Conservation (phyloP, 805 yeast species). For the Myxozyma lipomycoides region DNA sequence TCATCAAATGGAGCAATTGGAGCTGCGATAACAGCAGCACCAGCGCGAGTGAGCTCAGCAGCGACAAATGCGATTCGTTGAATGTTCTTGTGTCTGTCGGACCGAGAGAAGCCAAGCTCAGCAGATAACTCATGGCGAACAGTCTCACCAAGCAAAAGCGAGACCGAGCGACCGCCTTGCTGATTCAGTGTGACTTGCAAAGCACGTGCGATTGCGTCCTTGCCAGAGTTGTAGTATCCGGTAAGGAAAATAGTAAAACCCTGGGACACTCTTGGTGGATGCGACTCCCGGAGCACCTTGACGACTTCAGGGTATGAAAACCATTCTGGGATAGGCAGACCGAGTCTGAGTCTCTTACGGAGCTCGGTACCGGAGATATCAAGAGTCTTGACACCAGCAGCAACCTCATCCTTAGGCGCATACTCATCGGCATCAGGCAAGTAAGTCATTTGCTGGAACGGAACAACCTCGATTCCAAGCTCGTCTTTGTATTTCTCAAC, state of each 20-base stretch:
- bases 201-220: conserved; percentile 70
- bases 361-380: conserved; percentile 94
- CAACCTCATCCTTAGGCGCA: conserved; percentile 90
- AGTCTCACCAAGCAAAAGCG: conserved; percentile 50
- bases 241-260: conserved; percentile 77
- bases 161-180: conserved; percentile 77
- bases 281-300: conserved; percentile 79
- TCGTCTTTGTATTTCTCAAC: conserved; percentile 73
- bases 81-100: conserved; percentile 41
- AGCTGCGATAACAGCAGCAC: conserved; percentile 81
- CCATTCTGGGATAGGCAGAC: conserved; percentile 91
- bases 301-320: conserved; percentile 97
- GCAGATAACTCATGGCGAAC: conserved; percentile 41
- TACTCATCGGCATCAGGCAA: conserved; percentile 92
- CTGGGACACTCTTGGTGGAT: conserved; percentile 86
- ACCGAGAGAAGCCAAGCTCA: conserved; percentile 42
- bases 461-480: conserved; percentile 84
- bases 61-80: conserved; percentile 59
- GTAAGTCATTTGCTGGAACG: conserved; percentile 95
- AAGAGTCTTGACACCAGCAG: conserved; percentile 71
- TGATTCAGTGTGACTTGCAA: conserved; percentile 87
- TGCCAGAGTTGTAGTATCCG: conserved; percentile 56
- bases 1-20: conserved; percentile 47
- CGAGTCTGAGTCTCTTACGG: conserved; percentile 79
- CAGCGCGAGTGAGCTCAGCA: conserved; percentile 78